A percentile compares a stretch with the other conserved stretches of the same genome.
These are phyloP conservation scores for Tetrahymena borealis DNA, from an alignment of 73 alveolate genomes.

Conservation along the genomic window DNA sequence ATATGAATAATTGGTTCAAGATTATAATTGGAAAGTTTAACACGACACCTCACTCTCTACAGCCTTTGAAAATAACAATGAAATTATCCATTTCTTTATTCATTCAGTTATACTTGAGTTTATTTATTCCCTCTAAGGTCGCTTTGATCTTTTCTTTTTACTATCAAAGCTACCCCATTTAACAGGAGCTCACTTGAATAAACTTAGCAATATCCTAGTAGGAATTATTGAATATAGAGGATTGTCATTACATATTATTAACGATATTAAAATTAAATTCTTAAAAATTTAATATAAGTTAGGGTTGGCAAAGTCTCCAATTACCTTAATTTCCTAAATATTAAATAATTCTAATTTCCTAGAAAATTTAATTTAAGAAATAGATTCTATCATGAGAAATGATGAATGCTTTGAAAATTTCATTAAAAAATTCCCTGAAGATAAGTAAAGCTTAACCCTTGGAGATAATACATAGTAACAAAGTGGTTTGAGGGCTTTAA, in stretches of 20 bases:
- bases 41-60: neutral
- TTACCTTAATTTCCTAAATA: neutral
- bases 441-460: neutral
- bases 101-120: neutral
- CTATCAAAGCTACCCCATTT: neutral
- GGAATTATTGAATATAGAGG: neutral
- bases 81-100: neutral
- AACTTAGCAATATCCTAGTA: neutral
- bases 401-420: neutral
- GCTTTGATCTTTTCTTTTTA: neutral
- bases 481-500: neutral
- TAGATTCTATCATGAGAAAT: neutral
- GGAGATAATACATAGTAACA: neutral
- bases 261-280: neutral
- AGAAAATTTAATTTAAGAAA: neutral
- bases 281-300: neutral
- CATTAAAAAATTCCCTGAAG: neutral
- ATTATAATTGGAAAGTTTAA: neutral
- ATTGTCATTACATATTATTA: neutral
- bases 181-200: neutral
- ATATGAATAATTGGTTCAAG: neutral
- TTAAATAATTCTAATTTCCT: neutral
- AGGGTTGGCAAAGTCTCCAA: neutral
- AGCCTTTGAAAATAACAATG: neutral
- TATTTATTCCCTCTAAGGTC: neutral